Base-by-base conservation (phyloP, 2,329 filamentous ascomycete genomes). In the Aspergillus fumigatiaffinis region DNA sequence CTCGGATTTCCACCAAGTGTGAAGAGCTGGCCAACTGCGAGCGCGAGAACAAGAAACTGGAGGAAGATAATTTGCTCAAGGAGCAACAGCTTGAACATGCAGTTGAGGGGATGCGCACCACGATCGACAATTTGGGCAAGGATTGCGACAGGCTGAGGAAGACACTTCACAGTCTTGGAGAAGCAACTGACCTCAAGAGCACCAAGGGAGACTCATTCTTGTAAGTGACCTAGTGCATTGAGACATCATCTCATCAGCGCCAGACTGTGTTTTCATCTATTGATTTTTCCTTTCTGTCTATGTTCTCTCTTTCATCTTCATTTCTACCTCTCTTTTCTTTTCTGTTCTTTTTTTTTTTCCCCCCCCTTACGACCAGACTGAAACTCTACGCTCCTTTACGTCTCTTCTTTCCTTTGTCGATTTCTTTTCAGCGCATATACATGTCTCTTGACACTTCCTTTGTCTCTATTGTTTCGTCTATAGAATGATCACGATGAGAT, bases 61-160 rank as follows among this genome's bases (percentile, higher is more conserved):
- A 79, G 60, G 76, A 75, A 53, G 74, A 79, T 57, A 76, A 79
- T 58, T 67, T 79, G 53, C 66, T 76, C 53, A 76, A 78, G 56
- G 77, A 78, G 60, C 74, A 77, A 48, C 76, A 79, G 62, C 72
- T 78, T 35, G 77, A 80, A 54, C 73, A 71, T 53, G 70, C 73
- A 9, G 68, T 75, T 52, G 71, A 75, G 25, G 71, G 70, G 50
- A 77, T 77, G 75, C 76, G 77, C 52, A 72, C 78, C 53, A 76
- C 76, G 12, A 82, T 82, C 73, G 74, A 78, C 48, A 74, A 77
- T 56, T 75, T 81, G 70, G 77, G 78, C 53, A 76, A 78, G 60
- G 81, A 84, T 61, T 78, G 79, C 52, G 77, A 80, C 51, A 77
- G 76, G 47, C 69, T 83, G 58, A 76, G 76, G 52, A 80, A 79